Base-by-base conservation (phyloP, 768 basidiomycete species). In the Mycena epipterygia region DNA sequence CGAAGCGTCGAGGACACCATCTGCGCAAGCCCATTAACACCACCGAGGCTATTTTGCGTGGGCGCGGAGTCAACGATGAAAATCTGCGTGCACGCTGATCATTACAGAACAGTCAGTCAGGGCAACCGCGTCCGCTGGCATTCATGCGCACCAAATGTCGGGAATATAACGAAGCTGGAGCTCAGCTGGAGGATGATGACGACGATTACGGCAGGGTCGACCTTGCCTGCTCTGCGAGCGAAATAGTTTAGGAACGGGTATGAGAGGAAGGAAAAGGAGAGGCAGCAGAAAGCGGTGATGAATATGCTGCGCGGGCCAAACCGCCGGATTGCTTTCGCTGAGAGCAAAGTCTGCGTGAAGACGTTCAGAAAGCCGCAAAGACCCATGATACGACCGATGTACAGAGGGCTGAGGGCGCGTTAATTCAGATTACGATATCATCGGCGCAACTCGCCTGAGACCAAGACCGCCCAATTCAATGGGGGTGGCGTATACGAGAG, bases 331-430 rank as follows among this genome's bases (percentile, higher is more conserved):
- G 58, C 33, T 33, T 42, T 41, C 17, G 64, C 64, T 0, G 67
- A 52, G 30, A 68, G 42, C 19, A 68, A 61, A 13, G 41, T 27
- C 74, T 89, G 87, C 70, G 85, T 78, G 55, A 84, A 32, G 16
- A 87, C 86, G 66, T 86, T 88, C 30, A 83, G 63, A 29, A 88
- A 68, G 7, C 88, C 89, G 65, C 81, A 83, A 12, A 73, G 55
- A 13, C 84, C 83, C 57, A 89, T 82, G 55, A 88, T 85, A 37
- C 81, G 79, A 12, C 89, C 89, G 42, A 90, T 90, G 16, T 74
- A 71, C 9, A 82, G 81, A 5, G 89, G 87, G 30, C 81, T 77
- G 35, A 1, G 21, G 3, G 12, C 7, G 12, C 8, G 25, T 30
- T 44, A 17, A 37, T 23, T 67, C 0, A 25, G 21, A 19, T 2